Evolutionary conservation across 2,329 filamentous ascomycete species (phyloP).

Genomic region (Cladophialophora immunda): DNA sequence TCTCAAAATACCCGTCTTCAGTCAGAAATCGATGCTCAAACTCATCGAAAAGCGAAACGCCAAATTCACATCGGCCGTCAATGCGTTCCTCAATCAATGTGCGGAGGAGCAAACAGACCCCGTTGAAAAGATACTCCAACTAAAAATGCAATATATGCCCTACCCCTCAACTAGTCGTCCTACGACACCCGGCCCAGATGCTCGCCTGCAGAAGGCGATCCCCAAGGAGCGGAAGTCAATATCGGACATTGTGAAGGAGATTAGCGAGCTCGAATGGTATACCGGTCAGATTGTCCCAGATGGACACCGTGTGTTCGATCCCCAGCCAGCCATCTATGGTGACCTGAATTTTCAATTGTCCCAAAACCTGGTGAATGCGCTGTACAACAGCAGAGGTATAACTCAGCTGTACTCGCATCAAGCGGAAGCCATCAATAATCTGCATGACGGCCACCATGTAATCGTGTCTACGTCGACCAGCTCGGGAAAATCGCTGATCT

Average conservation of each 20-base stretch:
- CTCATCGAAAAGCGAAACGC: slow-evolving; percentile 89
- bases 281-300: slow-evolving; percentile 91
- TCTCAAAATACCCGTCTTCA: slow-evolving; percentile 89
- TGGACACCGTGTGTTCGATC: slow-evolving; percentile 88
- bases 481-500: slow-evolving; percentile 97
- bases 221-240: slow-evolving; percentile 82
- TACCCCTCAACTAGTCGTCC: slow-evolving; percentile 56
- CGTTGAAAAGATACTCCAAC: slow-evolving; percentile 68
- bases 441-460: slow-evolving; percentile 83
- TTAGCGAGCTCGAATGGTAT: slow-evolving; percentile 87
- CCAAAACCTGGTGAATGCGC: slow-evolving; percentile 90
- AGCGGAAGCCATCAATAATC: slow-evolving; percentile 87
- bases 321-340: slow-evolving; percentile 81
- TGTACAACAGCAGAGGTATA: slow-evolving; percentile 92
- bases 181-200: slow-evolving; percentile 53
- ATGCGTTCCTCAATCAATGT: slow-evolving; percentile 79
- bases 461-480: slow-evolving; percentile 95
- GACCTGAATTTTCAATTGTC: slow-evolving; percentile 86
- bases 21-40: slow-evolving; percentile 88
- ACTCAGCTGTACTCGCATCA: slow-evolving; percentile 90
- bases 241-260: slow-evolving; percentile 82
- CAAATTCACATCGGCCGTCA: slow-evolving; percentile 81
- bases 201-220: slow-evolving; percentile 69
- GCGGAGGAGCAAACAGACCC: slow-evolving; percentile 71
- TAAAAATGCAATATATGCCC: slow-evolving; percentile 71